Conservation (phyloP, 495 filamentous ascomycete species). For the Melanomma pulvis-pyrius region DNA sequence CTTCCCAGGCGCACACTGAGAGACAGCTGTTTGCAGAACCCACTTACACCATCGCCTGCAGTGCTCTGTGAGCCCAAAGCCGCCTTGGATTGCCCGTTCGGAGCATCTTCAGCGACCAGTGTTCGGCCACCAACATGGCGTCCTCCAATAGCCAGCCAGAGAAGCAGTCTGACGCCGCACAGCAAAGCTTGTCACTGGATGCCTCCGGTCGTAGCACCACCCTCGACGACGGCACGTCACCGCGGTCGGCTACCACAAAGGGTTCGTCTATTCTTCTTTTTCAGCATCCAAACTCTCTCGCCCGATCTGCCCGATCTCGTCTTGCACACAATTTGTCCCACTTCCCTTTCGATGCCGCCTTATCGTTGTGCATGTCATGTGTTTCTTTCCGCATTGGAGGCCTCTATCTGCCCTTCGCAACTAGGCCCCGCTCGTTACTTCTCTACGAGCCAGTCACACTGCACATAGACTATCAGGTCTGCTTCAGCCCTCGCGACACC, state of each 20-base stretch:
- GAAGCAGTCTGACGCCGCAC: constrained; percentile 14
- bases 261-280: constrained; percentile 22
- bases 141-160: constrained; percentile 16
- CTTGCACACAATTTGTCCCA: background rate
- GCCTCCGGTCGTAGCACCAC: constrained; percentile 4
- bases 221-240: constrained; percentile 21
- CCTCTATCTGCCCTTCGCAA: background rate
- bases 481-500: background rate
- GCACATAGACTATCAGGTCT: background rate
- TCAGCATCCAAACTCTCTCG: background rate
- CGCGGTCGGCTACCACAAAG: constrained; percentile 25
- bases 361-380: background rate
- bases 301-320: background rate
- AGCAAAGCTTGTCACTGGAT: constrained; percentile 22
- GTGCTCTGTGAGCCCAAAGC: background rate
- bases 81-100: background rate
- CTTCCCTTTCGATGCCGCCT: background rate
- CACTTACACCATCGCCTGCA: background rate
- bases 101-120: background rate
- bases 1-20: background rate
- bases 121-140: constrained; percentile 19
- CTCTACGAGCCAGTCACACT: background rate
- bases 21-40: background rate
- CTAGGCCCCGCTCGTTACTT: background rate
- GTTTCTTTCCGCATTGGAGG: background rate